Percentiles rank a stretch among this genome's conserved stretches.
Evolutionary conservation across 768 basidiomycete genomes (phyloP).

Genomic region (Tricholoma flavovirens): DNA sequence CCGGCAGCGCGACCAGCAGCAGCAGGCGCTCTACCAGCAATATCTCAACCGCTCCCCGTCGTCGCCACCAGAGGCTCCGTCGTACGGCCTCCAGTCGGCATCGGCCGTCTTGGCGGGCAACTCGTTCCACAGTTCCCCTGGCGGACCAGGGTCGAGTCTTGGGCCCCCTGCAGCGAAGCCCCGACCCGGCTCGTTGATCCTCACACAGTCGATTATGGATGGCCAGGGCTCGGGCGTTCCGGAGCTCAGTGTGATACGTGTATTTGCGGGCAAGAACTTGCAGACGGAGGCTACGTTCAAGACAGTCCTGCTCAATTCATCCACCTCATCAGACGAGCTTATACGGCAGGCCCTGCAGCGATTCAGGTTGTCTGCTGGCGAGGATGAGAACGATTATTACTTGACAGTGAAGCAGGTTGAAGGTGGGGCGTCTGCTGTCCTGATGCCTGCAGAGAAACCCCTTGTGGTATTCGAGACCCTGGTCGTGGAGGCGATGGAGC

Average conservation of each 20-base stretch:
- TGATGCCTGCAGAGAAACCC: constrained; percentile 71
- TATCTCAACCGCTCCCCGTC: constrained; percentile 86
- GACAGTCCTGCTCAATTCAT: constrained; percentile 87
- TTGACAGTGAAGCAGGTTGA: constrained; percentile 92
- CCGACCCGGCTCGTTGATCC: constrained; percentile 74
- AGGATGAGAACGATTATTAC: constrained; percentile 66
- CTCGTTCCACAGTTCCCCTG: constrained; percentile 23
- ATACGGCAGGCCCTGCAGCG: constrained; percentile 91
- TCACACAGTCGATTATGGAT: constrained; percentile 55
- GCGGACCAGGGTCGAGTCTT: constrained; percentile 35
- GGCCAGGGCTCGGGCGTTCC: constrained; percentile 61
- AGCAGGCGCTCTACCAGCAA: constrained; percentile 81
- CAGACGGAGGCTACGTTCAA: constrained; percentile 98
- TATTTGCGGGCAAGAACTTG: constrained; percentile 89
- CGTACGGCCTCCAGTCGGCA: constrained; percentile 73
- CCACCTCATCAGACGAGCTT: constrained; percentile 79
- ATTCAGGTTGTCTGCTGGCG: constrained; percentile 72
- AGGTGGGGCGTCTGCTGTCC: constrained; percentile 73
- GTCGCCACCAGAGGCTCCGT: constrained; percentile 67
- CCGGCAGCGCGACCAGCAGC: constrained; percentile 83
- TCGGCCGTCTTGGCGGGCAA: constrained; percentile 54
- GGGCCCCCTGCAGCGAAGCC: constrained; percentile 50
- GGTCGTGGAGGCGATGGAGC: constrained; percentile 71
- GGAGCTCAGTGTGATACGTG: constrained; percentile 88
- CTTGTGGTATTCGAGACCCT: constrained; percentile 86